Base-by-base conservation (phyloP, 2,329 filamentous ascomycete genomes). In the Beauveria rudraprayagi region DNA sequence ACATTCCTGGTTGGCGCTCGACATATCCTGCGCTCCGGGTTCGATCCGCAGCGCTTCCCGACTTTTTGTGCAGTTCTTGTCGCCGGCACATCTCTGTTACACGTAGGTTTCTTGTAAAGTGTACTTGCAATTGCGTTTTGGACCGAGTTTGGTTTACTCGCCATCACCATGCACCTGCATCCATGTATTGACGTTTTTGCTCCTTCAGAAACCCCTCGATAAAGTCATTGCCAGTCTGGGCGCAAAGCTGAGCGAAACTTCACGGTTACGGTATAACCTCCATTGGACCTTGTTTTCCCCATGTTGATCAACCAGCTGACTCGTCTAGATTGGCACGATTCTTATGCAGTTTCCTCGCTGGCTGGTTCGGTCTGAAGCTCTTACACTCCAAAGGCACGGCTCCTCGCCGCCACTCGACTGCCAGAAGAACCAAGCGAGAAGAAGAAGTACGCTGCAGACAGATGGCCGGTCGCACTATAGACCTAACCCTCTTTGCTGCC, bases 401-500 rank as follows among this genome's bases (percentile, higher is more conserved):
- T 3, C 60, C 60, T 10, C 60, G 60, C 22, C 60, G 60, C 9
- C 53, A 79, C 64, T 73, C 76, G 5, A 52, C 58, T 5, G 57
- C 62, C 37, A 30, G 56, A 6, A 34, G 56, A 9, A 47, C 43
- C 16, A 24, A 24, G 26, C 57, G 24, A 19, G 44, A 60, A 8
- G 52, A 60, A 17, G 54, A 51, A 26, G 16, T 61, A 3, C 66
- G 60, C 40, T 50, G 63, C n/a, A 63, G 63, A 60, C 69, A 65
- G 58, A 66, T 71, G 63, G 89, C 87, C 11, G 91, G 91, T 50
- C 84, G 87, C 66, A 93, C 91, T 1, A 80, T 95, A 63, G 91
- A 95, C 70, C 78, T 95, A 37, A 93, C 90, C 0, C 77, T 95
- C n/a, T 93, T 94, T 70, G 84, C 89, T 11, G 78, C 83, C 51